A percentile compares a stretch with the other conserved stretches of the same genome.
Evolutionary conservation across 176 grass and related monocot genomes (phyloP).

Genomic region (Neostapfia colusana): DNA sequence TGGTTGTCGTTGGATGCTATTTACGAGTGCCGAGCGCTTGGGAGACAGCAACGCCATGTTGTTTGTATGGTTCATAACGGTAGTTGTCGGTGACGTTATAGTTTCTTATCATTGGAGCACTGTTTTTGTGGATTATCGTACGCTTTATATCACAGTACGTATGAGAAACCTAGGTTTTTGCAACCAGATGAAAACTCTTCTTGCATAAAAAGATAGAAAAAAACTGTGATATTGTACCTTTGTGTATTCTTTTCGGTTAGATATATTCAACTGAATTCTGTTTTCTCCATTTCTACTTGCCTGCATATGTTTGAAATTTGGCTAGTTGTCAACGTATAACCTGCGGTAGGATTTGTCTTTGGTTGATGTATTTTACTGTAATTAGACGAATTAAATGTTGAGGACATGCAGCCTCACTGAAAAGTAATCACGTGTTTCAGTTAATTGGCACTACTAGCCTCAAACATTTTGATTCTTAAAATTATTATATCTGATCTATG

Average conservation of each 20-base stretch:
- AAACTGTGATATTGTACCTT: too few relatives aligned
- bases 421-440: not conserved
- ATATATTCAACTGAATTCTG: not conserved
- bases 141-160: not conserved
- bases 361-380: not conserved
- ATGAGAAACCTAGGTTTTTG: not conserved
- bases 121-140: not conserved
- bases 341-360: not conserved
- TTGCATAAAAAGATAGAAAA: too few relatives aligned
- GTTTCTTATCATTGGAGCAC: not conserved
- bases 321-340: conserved; percentile 1
- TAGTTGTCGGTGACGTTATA: not conserved
- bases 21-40: not conserved
- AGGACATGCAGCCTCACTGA: not conserved
- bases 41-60: not conserved
- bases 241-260: not conserved
- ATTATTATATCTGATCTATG: not conserved
- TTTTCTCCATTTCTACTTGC: not conserved
- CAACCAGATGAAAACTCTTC: not conserved
- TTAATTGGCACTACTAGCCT: not conserved
- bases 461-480: not conserved
- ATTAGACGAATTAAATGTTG: not conserved
- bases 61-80: not conserved
- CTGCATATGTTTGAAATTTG: not conserved
- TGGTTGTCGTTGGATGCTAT: not conserved